These are phyloP conservation scores for Neocatenulostroma microsporum DNA, from an alignment of 2,329 filamentous ascomycete genomes.

Conservation along the genomic window DNA sequence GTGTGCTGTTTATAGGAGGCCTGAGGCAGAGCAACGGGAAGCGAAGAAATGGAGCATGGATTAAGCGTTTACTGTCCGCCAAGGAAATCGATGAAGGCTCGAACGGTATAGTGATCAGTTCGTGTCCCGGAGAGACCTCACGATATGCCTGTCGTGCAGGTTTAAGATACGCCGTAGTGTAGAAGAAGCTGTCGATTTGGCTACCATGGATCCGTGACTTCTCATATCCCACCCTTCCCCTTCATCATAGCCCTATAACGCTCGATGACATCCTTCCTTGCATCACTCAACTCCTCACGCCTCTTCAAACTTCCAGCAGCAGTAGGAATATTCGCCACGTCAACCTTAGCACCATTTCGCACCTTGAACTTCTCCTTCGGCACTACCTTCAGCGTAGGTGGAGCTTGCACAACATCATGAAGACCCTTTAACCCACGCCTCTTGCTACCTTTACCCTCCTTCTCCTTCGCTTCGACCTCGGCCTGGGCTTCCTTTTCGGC, in stretches of 20 bases:
- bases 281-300: conserved; percentile 62
- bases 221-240: conserved; percentile 7
- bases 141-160: too few species aligned
- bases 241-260: conserved; percentile 63
- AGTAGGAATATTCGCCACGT: conserved; percentile 62
- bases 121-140: too few species aligned
- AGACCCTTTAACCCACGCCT: conserved; percentile 47
- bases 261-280: conserved; percentile 63
- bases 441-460: too few species aligned
- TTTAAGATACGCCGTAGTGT: too few species aligned
- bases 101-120: too few species aligned
- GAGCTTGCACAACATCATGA: conserved; percentile 61
- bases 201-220: too few species aligned
- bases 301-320: conserved; percentile 62
- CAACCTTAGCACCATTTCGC: conserved; percentile 55
- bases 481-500: conserved; percentile 36
- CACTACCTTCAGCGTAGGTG: conserved; percentile 61
- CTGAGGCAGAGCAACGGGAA: too few species aligned
- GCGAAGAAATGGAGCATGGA: too few species aligned
- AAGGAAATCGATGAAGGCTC: too few species aligned
- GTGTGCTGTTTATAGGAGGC: too few species aligned
- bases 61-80: too few species aligned
- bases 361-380: conserved; percentile 58
- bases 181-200: too few species aligned
- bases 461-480: not conserved